Evolutionary conservation across 768 basidiomycete genomes (phyloP).

Genomic region (Collybia sordida): DNA sequence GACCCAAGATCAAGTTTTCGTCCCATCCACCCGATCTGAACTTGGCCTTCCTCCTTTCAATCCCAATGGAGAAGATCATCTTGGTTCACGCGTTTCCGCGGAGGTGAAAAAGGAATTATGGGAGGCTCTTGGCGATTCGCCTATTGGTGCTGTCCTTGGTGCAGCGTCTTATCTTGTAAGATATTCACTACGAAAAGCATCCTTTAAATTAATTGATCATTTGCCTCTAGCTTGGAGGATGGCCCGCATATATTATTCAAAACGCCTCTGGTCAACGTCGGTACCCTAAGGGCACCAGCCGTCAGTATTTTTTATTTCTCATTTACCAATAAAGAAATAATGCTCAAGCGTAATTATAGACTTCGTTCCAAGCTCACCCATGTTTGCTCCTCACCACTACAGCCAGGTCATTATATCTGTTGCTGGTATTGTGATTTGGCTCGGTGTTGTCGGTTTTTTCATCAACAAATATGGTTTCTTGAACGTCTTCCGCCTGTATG

Average conservation of each 20-base stretch:
- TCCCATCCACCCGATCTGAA: slow-evolving; percentile 84
- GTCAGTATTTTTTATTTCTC: slow-evolving; percentile 40
- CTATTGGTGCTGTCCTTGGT: slow-evolving; percentile 62
- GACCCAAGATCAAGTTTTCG: slow-evolving; percentile 95
- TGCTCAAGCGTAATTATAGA: slow-evolving; percentile 33
- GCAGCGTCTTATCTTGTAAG: slow-evolving; percentile 61
- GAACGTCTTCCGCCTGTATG: slow-evolving; percentile 76
- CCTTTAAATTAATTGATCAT: background rate
- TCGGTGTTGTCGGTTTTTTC: slow-evolving; percentile 55
- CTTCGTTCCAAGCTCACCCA: slow-evolving; percentile 73
- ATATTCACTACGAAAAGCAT: slow-evolving; percentile 7
- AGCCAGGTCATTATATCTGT: slow-evolving; percentile 80
- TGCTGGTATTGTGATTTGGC: slow-evolving; percentile 76
- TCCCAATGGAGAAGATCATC: slow-evolving; percentile 60
- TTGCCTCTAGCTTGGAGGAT: slow-evolving; percentile 64
- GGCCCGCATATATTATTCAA: slow-evolving; percentile 77
- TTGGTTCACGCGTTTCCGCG: slow-evolving; percentile 63
- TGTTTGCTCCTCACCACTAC: slow-evolving; percentile 85
- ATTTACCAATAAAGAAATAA: background rate
- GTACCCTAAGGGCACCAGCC: slow-evolving; percentile 80
- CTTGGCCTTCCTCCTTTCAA: slow-evolving; percentile 65
- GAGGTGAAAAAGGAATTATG: slow-evolving; percentile 71
- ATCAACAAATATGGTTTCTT: slow-evolving; percentile 63
- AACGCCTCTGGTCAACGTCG: slow-evolving; percentile 86
- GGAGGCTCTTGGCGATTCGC: slow-evolving; percentile 92